Base-by-base conservation (phyloP, 2,329 filamentous ascomycete species). In the Ambrosiella beaveri region DNA sequence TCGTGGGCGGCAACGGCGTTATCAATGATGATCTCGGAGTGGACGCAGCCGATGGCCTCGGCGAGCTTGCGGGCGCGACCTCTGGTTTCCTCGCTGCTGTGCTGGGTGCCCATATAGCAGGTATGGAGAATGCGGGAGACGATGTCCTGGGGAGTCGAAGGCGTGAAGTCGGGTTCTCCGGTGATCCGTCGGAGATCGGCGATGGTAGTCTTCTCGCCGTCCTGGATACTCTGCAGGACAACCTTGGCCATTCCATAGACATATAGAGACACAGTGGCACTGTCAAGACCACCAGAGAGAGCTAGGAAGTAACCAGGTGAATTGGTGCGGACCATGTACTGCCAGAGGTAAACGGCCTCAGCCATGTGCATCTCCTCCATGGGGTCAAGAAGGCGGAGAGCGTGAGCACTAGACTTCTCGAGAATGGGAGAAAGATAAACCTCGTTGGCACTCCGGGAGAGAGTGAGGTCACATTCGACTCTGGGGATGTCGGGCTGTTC, bases 1-100 rank as follows among this genome's bases (percentile, higher is more conserved):
- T 67, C 63, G 62, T 83, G 77, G 0, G 79, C 73, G 6, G 77
- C 78, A 47, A 83, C 81, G n/a, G 71, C 73, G 44, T 75, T 74
- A 65, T 91, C 87, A 59, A 91, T 88, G 64, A 88, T 80, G 50
- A 88, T 72, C 65, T 90, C 78, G 3, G 79, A 74, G 65, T 93
- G 88, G 64, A 88, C 82, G 13, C 78, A 74, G 2, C 86, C 86
- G 56, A 91, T 88, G 3, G 72, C 74, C 3, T 72, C 65, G 3
- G 76, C 67, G 0, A 91, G 74, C 0, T 77, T 73, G 64, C 78
- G 77, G 1, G 87, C 84, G 68, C 81, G 71, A 9, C 71, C 71
- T 8, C 81, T 68, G 0, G 81, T 84, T 61, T 82, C 79, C 35
- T 72, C 69, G 8, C 74, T 77, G 0, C 75, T 79, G 64, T 84